Base-by-base conservation (phyloP, 345 rosid species). In the Rhizophora mangle region DNA sequence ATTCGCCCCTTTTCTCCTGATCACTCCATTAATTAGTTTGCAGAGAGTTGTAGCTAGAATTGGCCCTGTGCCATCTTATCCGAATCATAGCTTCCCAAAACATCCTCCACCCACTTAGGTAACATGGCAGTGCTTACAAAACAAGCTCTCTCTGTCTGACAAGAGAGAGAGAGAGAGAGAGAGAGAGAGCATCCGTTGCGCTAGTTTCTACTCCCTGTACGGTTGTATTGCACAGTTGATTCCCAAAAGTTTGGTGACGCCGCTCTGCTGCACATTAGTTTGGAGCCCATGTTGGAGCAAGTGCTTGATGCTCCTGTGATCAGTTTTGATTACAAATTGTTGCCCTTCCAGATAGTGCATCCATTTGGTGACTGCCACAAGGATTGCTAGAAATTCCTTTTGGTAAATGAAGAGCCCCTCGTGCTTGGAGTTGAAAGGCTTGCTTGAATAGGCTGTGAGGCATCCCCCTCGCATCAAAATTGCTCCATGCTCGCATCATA, bases 311-410 rank as follows among this genome's bases (percentile, higher is more conserved):
- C 29, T 62, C 6, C 6, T 6, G 8, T 36, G 29, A 13, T 62
- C 29, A 2, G 0, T 62, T n/a, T 0, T 1, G 1, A 62, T n/a
- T 1, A 36, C 19, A 8, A 62, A 62, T 3, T 8, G 8, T 6
- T 19, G 1, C 0, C 34, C 16, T 2, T 1, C 1, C 6, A 62
- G 4, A 5, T 36, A 37, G 3, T 19, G 26, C 0, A 2, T 0
- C 47, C 26, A 62, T 10, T 62, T 19, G 0, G 26, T 2, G 6
- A 61, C 6, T 18, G 1, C 47, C n/a, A 32, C 0, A 9, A 5
- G 9, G 21, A 34, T 34, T 2, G 64, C 27, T 9, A 19, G 6
- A 10, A 62, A 15, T 19, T 59, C 34, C 10, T 8, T 62, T 24
- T 9, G 0, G 8, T 18, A 62, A 1, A 34, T 3, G 3, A 8